Conservation (phyloP, 192 early-diverging fungal species). For the Jimgerdemannia flammicorona region DNA sequence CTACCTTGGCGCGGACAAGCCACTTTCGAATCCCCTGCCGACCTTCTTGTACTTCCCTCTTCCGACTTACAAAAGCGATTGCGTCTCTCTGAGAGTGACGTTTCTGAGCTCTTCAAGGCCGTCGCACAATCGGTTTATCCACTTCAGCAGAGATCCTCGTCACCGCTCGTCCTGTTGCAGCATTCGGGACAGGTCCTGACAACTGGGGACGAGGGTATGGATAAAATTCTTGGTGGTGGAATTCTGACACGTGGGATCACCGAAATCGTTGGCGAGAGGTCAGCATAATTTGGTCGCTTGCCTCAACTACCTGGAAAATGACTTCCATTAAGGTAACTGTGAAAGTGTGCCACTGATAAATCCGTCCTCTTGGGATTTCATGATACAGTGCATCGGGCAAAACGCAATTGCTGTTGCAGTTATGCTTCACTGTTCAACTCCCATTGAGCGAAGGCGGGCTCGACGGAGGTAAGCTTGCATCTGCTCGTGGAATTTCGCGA, state of each 20-base stretch:
- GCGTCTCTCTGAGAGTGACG: not conserved
- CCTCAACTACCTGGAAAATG: too few species aligned
- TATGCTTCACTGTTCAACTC: slow-evolving; percentile 67
- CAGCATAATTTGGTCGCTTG: not conserved
- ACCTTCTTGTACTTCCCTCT: not conserved
- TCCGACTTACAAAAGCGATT: slow-evolving; percentile 1
- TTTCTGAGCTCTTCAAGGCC: not conserved
- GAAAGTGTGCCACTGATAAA: not conserved
- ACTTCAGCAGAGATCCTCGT: not conserved
- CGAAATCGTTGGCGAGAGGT: slow-evolving; percentile 73
- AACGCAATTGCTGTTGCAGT: slow-evolving; percentile 82
- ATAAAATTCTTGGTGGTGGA: slow-evolving; percentile 56
- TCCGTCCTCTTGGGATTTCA: not conserved
- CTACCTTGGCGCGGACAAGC: not conserved
- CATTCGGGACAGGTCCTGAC: slow-evolving; percentile 25
- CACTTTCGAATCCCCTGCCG: not conserved
- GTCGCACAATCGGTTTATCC: not conserved
- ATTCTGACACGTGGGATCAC: slow-evolving; percentile 57
- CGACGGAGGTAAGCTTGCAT: slow-evolving; percentile 41
- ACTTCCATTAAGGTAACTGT: not conserved
- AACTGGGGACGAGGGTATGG: slow-evolving; percentile 48
- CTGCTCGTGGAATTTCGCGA: not conserved
- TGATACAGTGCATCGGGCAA: slow-evolving; percentile 73
- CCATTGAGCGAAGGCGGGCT: slow-evolving; percentile 53
- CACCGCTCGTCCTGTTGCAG: not conserved